Base-by-base conservation (phyloP, 2,329 filamentous ascomycete species). In the Fusarium verrucosum region DNA sequence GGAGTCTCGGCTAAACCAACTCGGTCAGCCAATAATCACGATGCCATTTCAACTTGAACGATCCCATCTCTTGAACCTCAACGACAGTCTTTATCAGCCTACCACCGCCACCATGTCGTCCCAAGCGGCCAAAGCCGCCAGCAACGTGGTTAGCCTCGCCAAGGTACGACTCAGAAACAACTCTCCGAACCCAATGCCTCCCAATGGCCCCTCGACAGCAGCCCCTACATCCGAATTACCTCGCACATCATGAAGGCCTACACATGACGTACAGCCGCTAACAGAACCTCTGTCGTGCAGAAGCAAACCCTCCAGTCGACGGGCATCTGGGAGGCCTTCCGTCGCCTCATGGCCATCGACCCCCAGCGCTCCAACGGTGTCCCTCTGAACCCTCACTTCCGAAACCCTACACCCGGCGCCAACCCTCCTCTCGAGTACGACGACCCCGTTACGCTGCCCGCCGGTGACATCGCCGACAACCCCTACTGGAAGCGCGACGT, bases 261-360 rank as follows among this genome's bases (percentile, higher is more conserved):
- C 20, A 51, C 53, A 46, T 43, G 33, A 41, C 25, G 37, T 22
- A n/a, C 38, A 43, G 20, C 19, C 19, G 62, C 63, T 64, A 60
- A 62, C 57, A 70, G 70, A 73, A 66, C 50, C 30, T 37, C 54
- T 49, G 26, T 38, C 28, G 19, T 32, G 38, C 73, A 99, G 94
- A 98, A 98, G 91, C 94, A 99, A 82, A 96, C 94, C 32, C 83
- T 98, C 66, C 92, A 97, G 76, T 95, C 94, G 47, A 87, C 85
- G 35, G 95, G 95, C 36, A 82, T 98, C 78, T 98, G 92, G 91
- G 93, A 94, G 75, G 82, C 82, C 54, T 81, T 99, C 77, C 93
- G 94, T 77, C 87, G 88, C 70, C 76, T 89, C 71, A 79, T 97
- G 69, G 87, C 92, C 69, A 82, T 99, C 73, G 94, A 97, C 77